Evolutionary conservation across 352 stramenopile genomes (phyloP), one percentile per base, ranked within the genome.

Genomic region (Phytophthora pini): DNA sequence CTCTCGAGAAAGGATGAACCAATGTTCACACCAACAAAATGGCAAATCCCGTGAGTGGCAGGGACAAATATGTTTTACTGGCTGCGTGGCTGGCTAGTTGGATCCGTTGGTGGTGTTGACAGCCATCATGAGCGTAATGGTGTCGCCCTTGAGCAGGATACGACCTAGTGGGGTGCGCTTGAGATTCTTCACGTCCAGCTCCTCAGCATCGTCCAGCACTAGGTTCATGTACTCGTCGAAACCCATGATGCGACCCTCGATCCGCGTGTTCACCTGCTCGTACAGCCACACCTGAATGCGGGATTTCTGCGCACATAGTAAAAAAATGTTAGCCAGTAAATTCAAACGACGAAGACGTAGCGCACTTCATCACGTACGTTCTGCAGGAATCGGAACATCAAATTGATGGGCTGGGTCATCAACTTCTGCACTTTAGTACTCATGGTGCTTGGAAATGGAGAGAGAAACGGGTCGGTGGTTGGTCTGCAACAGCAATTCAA

Each of bases 171-270:
- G 82, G 50, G 85, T 97, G 65, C 89, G 89, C 74, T 97, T 97
- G 50, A 97, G 89, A 49, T 94, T 97, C 79, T 98, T 98, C 48
- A 97, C 87, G 65, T 98, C 89, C 15, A 99, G 77, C 77, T 99
- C 97, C 63, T 98, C 94, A 10, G 97, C 97, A 74, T 99, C 94
- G 74, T 99, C 97, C 66, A 99, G 85, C 36, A 99, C 97, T 43
- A 99, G 85, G 84, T 99, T 99, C 98, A 99, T 99, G 87, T 99
- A 99, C 80, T 99, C 96, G 76, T 99, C 96, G 74, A 99, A 98
- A 46, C 96, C 95, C 84, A 96, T 98, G 77, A 99, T 99, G 52
- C 98, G 94, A n/a, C 98, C 98, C 78, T 99, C 98, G 59, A 99
- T 99, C 61, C 96, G 79, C 76, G 97, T 98, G 72, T 94, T 96